Base-by-base conservation (phyloP, 805 yeast genomes). In the Ogataea paraovalis region DNA sequence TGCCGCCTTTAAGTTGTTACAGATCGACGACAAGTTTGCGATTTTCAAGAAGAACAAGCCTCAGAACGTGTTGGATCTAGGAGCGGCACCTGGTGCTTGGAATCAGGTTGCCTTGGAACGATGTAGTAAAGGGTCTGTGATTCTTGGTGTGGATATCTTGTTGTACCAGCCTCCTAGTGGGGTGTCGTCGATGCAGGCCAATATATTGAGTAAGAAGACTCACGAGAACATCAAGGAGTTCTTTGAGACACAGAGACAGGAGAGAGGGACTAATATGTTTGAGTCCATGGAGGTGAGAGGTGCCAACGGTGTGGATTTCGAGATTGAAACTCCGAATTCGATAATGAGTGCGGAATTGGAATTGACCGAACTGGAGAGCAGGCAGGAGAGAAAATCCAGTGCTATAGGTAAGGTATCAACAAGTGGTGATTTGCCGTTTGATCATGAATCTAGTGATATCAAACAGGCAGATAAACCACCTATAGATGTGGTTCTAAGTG, bases 71-170 rank as follows among this genome's bases (percentile, higher is more conserved):
- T 80, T 94, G 4, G 99, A 94, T 68, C 69, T 94, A 41, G 96
- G 97, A 0, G 90, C 82, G 64, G 96, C 96, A 0, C 97, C 97
- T 0, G 97, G 97, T 0, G 90, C 96, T 3, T 89, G 97, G 97
- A 79, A 92, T 8, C 96, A 89, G 61, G 91, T 88, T 1, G 91
- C 92, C 0, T 67, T 76, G 8, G 78, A 78, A 45, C 64, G 76
- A 46, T 73, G 81, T 1, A 59, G 64, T 18, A 74, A 75, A 1
- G 60, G 68, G 2, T 84, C 89, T 0, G 69, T 73, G 19, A 79
- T 89, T 3, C 61, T 89, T 12, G 97, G 97, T 4, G 87, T 90
- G 10, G 97, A 94, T 66, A 73, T 94, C 30, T 71, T 92, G 19
- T 85, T 87, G 7, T 78, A 83, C 44, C 73, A 76, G 16, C 97